Evolutionary conservation across 768 basidiomycete genomes (phyloP), one percentile per base, ranked within the genome.

Genomic region (Rhizopogon rudus): DNA sequence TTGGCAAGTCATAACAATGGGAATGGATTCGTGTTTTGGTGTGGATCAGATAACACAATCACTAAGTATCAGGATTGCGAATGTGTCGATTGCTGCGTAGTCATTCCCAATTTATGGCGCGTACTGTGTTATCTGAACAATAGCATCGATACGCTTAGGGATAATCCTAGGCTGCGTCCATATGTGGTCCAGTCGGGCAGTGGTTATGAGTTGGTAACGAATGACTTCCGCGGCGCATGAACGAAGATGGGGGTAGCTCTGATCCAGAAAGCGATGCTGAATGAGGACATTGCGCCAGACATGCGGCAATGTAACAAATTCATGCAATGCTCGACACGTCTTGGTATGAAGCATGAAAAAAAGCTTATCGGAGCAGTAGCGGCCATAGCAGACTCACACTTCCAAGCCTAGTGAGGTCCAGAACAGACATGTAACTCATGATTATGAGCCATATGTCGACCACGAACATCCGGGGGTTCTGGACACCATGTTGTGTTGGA

Each of bases 391-490:
- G 4, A 64, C 68, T 70, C 42, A 70, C 66, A 17, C 53, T 63
- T 44, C 66, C 60, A 53, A 70, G 52, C 25, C 49, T 58, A 22
- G 65, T 52, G 40, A 68, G 33, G 31, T 68, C 68, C 3, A 59
- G 49, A 0, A 68, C 61, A 20, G 68, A 63, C 29, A 70, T 42
- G 9, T 66, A 53, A 46, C 57, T 25, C 67, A 70, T 70, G 45
- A 68, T 61, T 40, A 66, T 20, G 39, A 68, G 57, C 67, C 67
- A 68, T 43, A 68, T 31, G 29, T 68, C 67, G 13, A 63, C 64
- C 29, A 58, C 58, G 44, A 70, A 67, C 20, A 56, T 48, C 7
- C 31, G 35, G 17, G 46, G 7, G 8, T 33, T 33, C 2, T 22
- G 13, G 33, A 35, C 14, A 22, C 5, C 13, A n/a, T n/a, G n/a